Evolutionary conservation across 306 rosid species (phyloP), one percentile per base, ranked within the genome.

Genomic region (Geum urbanum): DNA sequence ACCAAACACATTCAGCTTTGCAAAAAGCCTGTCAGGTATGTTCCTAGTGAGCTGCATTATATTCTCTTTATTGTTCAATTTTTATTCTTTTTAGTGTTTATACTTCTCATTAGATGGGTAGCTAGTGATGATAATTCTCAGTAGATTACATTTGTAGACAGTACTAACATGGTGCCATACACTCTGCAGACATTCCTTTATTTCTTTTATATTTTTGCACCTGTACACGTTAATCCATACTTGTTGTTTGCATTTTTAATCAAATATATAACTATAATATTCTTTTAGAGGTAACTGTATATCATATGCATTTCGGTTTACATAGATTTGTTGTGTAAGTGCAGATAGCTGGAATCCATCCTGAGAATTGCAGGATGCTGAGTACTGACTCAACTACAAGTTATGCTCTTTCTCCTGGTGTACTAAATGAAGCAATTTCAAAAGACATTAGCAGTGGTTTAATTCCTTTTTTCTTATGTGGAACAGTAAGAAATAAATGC

Each of bases 21-120:
- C 91, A 83, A 66, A 92, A 92, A 72, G 98, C 97, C 44, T 88
- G 94, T 72, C 98, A 92, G 97, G 98, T 92, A 82, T 72, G 66
- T 67, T 77, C 22, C 10, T 20, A 51, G 5, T 62, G 24, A 22
- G n/a, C 63, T 54, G 37, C 4, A 3, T 50, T 14, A 59, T 59
- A 46, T 35, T 69, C 49, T 67, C 16, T 27, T 66, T 60, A 32
- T 50, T 49, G 37, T 32, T 32, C 37, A 32, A 32, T 3, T 50
- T 14, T 47, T 59, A 46, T 35, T 69, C 49, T 67, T 10, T 27
- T 66, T 60, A 32, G 40, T 49, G 18, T 20, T 39, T 62, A 6
- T 32, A 14, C 3, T 57, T 27, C 63, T 12, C 14, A 58, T 43
- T 58, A 58, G 44, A 13, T 58, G 43, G 19, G 16, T 0, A 32